Conservation (phyloP, 495 filamentous ascomycete species). For the Hyaloscypha finlandica region DNA sequence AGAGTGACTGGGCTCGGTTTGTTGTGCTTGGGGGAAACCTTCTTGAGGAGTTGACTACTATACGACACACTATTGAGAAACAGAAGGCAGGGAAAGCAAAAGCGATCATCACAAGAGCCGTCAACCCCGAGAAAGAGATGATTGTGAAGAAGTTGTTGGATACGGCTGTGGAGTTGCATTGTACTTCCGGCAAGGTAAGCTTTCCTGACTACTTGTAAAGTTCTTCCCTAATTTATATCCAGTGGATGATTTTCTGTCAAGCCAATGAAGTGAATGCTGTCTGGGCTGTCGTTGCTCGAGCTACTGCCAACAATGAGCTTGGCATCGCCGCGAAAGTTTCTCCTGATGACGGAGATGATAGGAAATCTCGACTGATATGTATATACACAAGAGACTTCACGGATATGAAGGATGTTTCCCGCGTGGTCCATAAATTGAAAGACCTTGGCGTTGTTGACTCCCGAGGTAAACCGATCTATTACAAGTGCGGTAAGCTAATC, state of each 20-base stretch:
- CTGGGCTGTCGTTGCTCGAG: constrained; percentile 66
- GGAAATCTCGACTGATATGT: constrained; percentile 58
- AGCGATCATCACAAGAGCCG: constrained; percentile 13
- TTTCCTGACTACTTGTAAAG: neutral
- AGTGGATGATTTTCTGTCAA: constrained; percentile 81
- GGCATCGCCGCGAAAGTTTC: constrained; percentile 72
- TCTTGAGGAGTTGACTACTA: constrained; percentile 43
- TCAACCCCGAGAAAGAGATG: constrained; percentile 22
- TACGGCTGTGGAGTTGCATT: constrained; percentile 55
- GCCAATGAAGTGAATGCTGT: constrained; percentile 55
- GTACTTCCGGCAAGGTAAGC: constrained; percentile 62
- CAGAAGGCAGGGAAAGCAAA: constrained; percentile 29
- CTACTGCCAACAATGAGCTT: constrained; percentile 62
- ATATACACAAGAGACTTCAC: constrained; percentile 76
- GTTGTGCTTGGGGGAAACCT: constrained; percentile 38
- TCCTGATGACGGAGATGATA: constrained; percentile 44
- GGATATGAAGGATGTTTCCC: constrained; percentile 65
- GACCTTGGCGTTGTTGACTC: constrained; percentile 57
- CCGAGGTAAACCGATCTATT: constrained; percentile 57
- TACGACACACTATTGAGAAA: constrained; percentile 41
- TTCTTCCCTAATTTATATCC: constrained; percentile 14
- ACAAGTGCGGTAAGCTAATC: constrained; percentile 62
- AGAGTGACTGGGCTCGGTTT: constrained; percentile 25
- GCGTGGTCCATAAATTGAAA: constrained; percentile 62
- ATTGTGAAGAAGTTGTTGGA: constrained; percentile 49